These are phyloP conservation scores for Silybum marianum DNA, from an alignment of 129 eudicot species.

Conservation along the genomic window DNA sequence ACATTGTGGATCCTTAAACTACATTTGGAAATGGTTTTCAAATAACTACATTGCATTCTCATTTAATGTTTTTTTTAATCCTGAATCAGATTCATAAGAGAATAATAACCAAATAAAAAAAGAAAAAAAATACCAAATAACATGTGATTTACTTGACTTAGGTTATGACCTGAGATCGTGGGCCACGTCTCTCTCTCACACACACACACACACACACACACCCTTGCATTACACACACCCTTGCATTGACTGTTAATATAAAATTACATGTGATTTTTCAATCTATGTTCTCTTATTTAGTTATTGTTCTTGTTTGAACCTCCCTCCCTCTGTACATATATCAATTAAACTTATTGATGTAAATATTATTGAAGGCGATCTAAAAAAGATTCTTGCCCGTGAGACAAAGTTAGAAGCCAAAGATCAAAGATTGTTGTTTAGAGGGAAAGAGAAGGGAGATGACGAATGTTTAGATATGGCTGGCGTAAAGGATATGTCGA, in stretches of 20 bases:
- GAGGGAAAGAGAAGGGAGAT: conserved; percentile 65
- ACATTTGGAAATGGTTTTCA: not conserved
- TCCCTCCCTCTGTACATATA: too few relatives aligned
- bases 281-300: too few relatives aligned
- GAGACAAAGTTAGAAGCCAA: conserved; percentile 48
- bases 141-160: too few relatives aligned
- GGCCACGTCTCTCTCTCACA: too few relatives aligned
- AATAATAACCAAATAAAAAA: too few relatives aligned
- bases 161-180: too few relatives aligned
- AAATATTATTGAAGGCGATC: conserved; percentile 38
- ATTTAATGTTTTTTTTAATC: not conserved
- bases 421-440: conserved; percentile 56
- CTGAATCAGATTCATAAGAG: not conserved
- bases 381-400: conserved; percentile 47
- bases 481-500: conserved; percentile 64
- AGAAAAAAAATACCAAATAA: too few relatives aligned
- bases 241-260: too few relatives aligned
- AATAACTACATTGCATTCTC: not conserved
- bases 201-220: too few relatives aligned
- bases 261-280: too few relatives aligned
- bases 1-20: not conserved
- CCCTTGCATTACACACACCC: too few relatives aligned
- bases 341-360: not conserved
- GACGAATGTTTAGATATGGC: conserved; percentile 54
- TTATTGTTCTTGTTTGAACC: too few relatives aligned